These are phyloP conservation scores for Asterionellopsis glacialis DNA, from an alignment of 108 stramenopile species.

Conservation along the genomic window DNA sequence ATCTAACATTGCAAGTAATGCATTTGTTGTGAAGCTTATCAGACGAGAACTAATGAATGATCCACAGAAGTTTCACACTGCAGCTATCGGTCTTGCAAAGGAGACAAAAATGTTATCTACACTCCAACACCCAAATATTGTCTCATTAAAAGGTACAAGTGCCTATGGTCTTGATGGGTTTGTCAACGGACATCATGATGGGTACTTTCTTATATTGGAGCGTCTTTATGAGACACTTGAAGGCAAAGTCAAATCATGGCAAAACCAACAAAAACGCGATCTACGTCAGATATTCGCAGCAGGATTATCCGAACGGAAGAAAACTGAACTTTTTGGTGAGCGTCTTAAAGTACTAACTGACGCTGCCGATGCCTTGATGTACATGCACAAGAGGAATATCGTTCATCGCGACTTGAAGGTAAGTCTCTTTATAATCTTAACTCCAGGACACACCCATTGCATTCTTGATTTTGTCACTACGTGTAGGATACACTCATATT, in stretches of 20 bases:
- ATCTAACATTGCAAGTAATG: too few relatives aligned
- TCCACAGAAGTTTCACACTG: neutral
- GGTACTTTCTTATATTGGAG: slow-evolving; percentile 50
- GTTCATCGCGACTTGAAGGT: slow-evolving; percentile 87
- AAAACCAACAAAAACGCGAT: neutral
- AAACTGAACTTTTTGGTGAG: slow-evolving; percentile 15
- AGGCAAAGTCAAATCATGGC: slow-evolving; percentile 17
- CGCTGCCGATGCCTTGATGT: slow-evolving; percentile 67
- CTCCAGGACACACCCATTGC: too few relatives aligned
- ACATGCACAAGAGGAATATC: slow-evolving; percentile 89
- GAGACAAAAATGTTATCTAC: neutral
- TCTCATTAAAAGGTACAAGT: neutral
- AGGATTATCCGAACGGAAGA: neutral
- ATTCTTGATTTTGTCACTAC: too few relatives aligned
- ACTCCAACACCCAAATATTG: slow-evolving; percentile 1
- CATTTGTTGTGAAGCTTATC: too few relatives aligned
- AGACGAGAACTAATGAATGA: too few relatives aligned
- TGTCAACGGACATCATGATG: slow-evolving; percentile 3
- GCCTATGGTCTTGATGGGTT: slow-evolving; percentile 6
- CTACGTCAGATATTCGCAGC: neutral
- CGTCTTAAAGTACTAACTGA: slow-evolving; percentile 43
- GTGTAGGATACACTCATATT: too few relatives aligned
- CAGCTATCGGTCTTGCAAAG: neutral
- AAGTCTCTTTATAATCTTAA: too few relatives aligned
- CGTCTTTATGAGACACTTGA: slow-evolving; percentile 37